Evolutionary conservation across 2,329 filamentous ascomycete species (phyloP), one percentile per base, ranked within the genome.

Genomic region (Hymenoscyphus fraxineus): DNA sequence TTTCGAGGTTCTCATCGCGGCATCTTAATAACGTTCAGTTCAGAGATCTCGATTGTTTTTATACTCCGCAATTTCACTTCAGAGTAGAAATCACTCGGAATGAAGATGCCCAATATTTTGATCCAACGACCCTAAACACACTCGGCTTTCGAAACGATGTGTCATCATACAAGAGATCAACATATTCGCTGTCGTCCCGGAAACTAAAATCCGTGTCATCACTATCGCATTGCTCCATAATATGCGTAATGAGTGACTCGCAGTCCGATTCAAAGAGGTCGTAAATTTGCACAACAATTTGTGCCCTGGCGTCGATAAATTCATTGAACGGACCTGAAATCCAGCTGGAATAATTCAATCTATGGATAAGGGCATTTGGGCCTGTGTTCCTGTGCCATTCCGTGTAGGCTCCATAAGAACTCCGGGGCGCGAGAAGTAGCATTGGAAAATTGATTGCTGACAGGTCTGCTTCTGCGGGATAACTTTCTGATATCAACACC

Each of bases 401-500:
- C n/a, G 16, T 22, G 9, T 16, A 59, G 12, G 19, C 12, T 38
- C 58, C 38, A n/a, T 40, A 41, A 27, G 41, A 44, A 15, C 41
- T 13, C 6, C 35, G 38, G 19, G 58, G 58, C 13, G 58, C 35
- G 22, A 59, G 38, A 6, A 59, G 44, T 6, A 59, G 58, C 7
- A 59, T 40, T 3, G 58, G 44, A 35, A 59, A 59, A 41, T 59
- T 13, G 13, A n/a, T 44, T n/a, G 32, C 58, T 40, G 32, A 19
- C 10, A 6, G 16, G 19, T 44, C 38, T 27, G 32, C 16, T 22
- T 22, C 15, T 16, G 15, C 16, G 1, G 58, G 31, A n/a, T 16
- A 59, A 13, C 40, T 59, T 59, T 59, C 58, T 9, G 38, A 59
- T 59, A 59, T 41, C 32, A 59, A 39, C 2, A 59, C 58, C 58